A percentile compares a stretch with the other conserved stretches of the same genome.
Evolutionary conservation across 768 basidiomycete genomes (phyloP).

Genomic region (Tricholoma flavovirens): DNA sequence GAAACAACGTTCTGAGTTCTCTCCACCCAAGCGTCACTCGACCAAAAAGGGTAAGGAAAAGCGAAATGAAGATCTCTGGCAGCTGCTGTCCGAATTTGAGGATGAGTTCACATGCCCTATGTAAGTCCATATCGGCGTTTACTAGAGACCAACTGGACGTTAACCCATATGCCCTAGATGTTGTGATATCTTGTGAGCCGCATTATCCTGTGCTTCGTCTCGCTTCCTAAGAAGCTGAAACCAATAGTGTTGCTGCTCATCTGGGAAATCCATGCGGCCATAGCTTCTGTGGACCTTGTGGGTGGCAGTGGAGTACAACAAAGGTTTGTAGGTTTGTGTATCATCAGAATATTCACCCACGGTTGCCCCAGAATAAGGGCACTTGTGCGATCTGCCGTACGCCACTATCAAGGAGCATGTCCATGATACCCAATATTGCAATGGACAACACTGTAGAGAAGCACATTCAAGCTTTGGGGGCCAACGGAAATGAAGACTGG

Average conservation of each 20-base stretch:
- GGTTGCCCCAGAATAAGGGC: constrained; percentile 22
- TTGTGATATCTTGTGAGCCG: constrained; percentile 60
- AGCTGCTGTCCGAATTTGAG: constrained; percentile 45
- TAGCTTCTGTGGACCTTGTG: constrained; percentile 64
- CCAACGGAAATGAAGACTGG: constrained; percentile 49
- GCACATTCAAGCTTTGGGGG: constrained; percentile 45
- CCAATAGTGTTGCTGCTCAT: constrained; percentile 48
- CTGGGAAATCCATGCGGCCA: constrained; percentile 70
- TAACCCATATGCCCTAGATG: constrained; percentile 39
- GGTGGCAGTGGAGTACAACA: constrained; percentile 50
- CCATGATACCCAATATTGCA: constrained; percentile 61
- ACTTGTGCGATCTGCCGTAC: constrained; percentile 61
- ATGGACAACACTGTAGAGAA: constrained; percentile 57
- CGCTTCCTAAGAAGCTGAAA: background rate
- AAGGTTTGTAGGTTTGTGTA: constrained; percentile 34
- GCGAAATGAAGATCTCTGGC: constrained; percentile 16
- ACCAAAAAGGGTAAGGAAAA: constrained; percentile 43
- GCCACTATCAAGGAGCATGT: constrained; percentile 28
- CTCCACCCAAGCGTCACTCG: constrained; percentile 6
- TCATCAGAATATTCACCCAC: constrained; percentile 1
- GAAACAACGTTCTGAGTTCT: constrained; percentile 8
- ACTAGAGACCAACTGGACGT: constrained; percentile 1
- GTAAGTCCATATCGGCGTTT: constrained; percentile 34
- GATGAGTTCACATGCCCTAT: constrained; percentile 68
- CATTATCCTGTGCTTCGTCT: background rate